Evolutionary conservation across 176 grass and related monocot species (phyloP), one percentile per base, ranked within the genome.

Genomic region (Dactylis glomerata): DNA sequence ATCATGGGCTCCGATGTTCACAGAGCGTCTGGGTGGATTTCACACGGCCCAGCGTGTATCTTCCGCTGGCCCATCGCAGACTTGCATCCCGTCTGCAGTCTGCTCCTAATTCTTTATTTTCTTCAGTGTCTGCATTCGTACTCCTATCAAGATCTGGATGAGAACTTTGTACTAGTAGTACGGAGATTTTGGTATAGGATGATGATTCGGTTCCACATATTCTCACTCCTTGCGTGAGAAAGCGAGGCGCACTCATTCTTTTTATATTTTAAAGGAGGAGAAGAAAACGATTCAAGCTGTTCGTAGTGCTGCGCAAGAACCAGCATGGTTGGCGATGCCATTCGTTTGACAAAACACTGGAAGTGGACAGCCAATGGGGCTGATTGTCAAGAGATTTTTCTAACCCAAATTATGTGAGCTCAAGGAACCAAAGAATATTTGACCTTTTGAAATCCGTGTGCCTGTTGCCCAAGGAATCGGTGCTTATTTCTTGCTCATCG

Each of bases 361-460:
- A 72, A 82, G 72, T 10, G 52, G 45, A 20, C 44, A n/a, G 23
- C 23, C 3, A 22, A 7, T 77, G 24, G 34, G 36, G n/a, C n/a
- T n/a, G n/a, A n/a, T 28, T 32, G 62, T 33, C 40, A 57, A 28
- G 23, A 42, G 19, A 65, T 47, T 38, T 85, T 15, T 20, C 57
- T 71, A 75, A 41, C 32, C 19, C 36, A 86, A 57, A 47, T 68
- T 10, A n/a, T 30, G 28, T 15, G 72, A 56, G 46, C 55, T 40
- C 7, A 79, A 83, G 34, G 57, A 54, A 66, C 13, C 19, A 20
- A 20, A 54, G 50, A 59, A 69, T 10, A 37, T 52, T 82, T 52
- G 16, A 13, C 46, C 22, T 57, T 84, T 46, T 59, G 28, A 58
- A 85, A 81, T 37, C 69, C 10, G 45, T 47, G 37, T 49, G 82